These are phyloP conservation scores for Paramecium biaurelia DNA, from an alignment of 73 alveolate genomes.

Conservation along the genomic window DNA sequence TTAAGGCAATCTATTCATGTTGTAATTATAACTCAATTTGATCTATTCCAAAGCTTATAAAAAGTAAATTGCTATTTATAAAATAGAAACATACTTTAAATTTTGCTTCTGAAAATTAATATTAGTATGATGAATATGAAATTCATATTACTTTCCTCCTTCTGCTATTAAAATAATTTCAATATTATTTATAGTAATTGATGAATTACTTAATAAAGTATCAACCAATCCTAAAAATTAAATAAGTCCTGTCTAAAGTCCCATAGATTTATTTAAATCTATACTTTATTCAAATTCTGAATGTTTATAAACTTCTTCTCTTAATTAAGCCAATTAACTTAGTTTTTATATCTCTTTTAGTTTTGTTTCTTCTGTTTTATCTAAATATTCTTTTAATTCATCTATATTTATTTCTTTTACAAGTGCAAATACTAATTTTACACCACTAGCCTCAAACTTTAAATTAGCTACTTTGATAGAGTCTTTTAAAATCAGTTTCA, in stretches of 20 bases:
- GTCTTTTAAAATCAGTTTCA: neutral
- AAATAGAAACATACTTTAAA: neutral
- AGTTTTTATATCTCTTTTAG: neutral
- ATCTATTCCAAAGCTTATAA: constrained; percentile 5
- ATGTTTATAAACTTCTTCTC: constrained; percentile 26
- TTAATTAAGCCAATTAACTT: neutral
- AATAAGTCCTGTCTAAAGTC: neutral
- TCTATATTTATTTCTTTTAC: neutral
- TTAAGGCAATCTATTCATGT: neutral
- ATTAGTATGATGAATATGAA: neutral
- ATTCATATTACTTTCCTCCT: neutral
- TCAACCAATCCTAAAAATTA: neutral
- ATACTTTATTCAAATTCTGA: neutral
- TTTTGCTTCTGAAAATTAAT: neutral
- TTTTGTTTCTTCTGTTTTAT: neutral
- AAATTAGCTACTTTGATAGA: neutral
- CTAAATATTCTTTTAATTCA: neutral
- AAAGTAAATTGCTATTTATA: neutral
- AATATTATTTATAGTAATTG: neutral
- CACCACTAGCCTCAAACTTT: neutral
- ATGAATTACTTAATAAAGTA: constrained; percentile 30
- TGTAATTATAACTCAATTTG: neutral
- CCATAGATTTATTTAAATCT: neutral
- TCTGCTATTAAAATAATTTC: neutral
- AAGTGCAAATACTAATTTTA: neutral